Base-by-base conservation (phyloP, 345 rosid species). In the Gynandropsis gynandra region DNA sequence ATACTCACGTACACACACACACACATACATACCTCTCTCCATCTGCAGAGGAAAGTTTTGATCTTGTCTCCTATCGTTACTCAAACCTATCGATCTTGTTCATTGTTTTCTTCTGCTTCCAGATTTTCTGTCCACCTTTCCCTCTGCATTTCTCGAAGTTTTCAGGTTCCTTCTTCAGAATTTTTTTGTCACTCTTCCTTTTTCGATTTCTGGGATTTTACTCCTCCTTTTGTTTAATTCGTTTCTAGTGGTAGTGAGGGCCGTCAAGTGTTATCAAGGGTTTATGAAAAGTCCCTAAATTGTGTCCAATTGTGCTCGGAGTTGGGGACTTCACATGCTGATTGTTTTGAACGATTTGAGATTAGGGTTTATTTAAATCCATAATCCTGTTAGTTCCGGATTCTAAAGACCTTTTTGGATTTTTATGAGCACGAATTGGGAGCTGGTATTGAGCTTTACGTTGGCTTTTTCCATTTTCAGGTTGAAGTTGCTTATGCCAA, bases 31-130 rank as follows among this genome's bases (percentile, higher is more conserved):
- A 60, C 46, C 17, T 42, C 38, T 54, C 65, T 33, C 64, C 54
- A 56, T 56, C 63, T 52, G 58, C 69, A 59, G 72, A 65, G 59
- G 64, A 71, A 69, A 74, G 59, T 74, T 81, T 64, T 70, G 80
- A 72, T 76, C 76, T 52, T 75, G 74, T 73, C 68, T 62, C 56
- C 74, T 58, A 47, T 69, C 57, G 66, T 34, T 60, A 13, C 18
- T 65, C 61, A 57, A 55, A 65, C 51, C 73, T 47, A 67, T 65
- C 68, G 62, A 53, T 67, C 71, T 69, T 58, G 29, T 58, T 51
- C 46, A 53, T 59, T 66, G 71, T 66, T 47, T 60, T 53, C 71
- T 59, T 66, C 66, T 60, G 57, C 13, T 56, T 50, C 63, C 15
- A 39, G 10, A 38, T 41, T 16, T n/a, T 34, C 63, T 44, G 19